A percentile compares a stretch with the other conserved stretches of the same genome.
phyloP scores from a whole-genome alignment of 768 basidiomycete genomes.

The Boletus sp. region DNA sequence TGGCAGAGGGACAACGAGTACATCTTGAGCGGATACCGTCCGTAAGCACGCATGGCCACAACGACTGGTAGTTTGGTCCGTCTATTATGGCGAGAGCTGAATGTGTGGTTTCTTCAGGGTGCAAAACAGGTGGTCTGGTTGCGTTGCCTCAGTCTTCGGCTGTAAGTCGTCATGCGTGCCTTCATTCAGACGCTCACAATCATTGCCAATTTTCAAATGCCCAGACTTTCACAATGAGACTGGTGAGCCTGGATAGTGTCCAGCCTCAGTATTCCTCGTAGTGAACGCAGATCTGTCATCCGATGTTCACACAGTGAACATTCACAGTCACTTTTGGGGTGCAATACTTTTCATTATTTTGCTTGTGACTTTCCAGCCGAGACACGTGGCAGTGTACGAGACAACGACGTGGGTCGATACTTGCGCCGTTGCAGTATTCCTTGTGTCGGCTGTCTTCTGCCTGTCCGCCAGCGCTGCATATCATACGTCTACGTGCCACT shows the following conservation, averaged over 20 bases:
- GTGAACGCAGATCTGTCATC: conserved; percentile 3
- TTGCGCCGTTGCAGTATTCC: conserved; percentile 59
- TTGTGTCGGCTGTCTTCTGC: conserved; percentile 70
- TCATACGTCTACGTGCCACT: conserved; percentile 74
- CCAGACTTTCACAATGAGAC: conserved; percentile 79
- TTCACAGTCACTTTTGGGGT: conserved; percentile 77
- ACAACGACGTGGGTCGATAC: conserved; percentile 60
- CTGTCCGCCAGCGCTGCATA: conserved; percentile 67
- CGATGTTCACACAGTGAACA: conserved; percentile 59
- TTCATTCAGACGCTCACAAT: conserved; percentile 15
- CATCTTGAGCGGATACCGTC: conserved; percentile 65
- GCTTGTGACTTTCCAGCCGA: conserved; percentile 49
- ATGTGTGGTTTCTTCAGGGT: conserved; percentile 36
- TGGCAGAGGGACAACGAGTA: conserved; percentile 78
- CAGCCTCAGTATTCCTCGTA: neutral
- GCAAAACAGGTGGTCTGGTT: conserved; percentile 60
- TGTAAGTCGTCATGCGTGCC: conserved; percentile 45
- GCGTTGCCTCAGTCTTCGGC: conserved; percentile 58
- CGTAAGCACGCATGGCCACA: conserved; percentile 38
- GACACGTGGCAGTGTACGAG: conserved; percentile 49
- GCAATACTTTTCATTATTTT: conserved; percentile 58
- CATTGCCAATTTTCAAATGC: conserved; percentile 11
- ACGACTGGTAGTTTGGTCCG: conserved; percentile 6
- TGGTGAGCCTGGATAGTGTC: conserved; percentile 35
- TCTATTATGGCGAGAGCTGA: neutral